Evolutionary conservation across 2,329 filamentous ascomycete species (phyloP).

Genomic region (Colletotrichum aenigma): DNA sequence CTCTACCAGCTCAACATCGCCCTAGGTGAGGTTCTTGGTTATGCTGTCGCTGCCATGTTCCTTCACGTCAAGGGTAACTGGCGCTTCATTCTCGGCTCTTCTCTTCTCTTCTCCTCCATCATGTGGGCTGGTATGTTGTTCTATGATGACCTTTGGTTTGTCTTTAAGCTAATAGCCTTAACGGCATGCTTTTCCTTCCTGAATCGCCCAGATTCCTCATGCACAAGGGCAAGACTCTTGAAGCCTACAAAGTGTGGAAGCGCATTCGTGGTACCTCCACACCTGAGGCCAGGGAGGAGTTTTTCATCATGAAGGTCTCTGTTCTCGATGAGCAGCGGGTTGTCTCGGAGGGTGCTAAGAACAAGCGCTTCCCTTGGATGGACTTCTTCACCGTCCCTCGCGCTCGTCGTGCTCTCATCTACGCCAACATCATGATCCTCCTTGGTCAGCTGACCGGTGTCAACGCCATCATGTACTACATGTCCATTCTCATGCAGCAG

Average conservation of each 20-base stretch:
- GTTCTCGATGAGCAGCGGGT: slow-evolving; percentile 61
- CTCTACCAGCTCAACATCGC: slow-evolving; percentile 80
- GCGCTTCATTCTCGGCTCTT: slow-evolving; percentile 76
- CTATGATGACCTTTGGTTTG: fast-evolving
- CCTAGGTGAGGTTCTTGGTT: slow-evolving; percentile 74
- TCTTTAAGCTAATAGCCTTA: fast-evolving
- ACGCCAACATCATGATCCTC: slow-evolving; percentile 73
- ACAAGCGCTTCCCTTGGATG: slow-evolving; percentile 69
- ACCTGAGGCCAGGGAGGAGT: slow-evolving; percentile 68
- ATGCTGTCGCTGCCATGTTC: slow-evolving; percentile 76
- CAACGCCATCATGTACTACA: slow-evolving; percentile 76
- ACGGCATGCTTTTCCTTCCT: slow-evolving; percentile 69
- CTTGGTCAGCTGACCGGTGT: slow-evolving; percentile 74
- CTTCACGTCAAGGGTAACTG: slow-evolving; percentile 72
- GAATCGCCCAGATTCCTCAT: slow-evolving; percentile 73
- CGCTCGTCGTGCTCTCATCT: slow-evolving; percentile 68
- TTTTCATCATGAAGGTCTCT: slow-evolving; percentile 72
- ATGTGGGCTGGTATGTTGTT: slow-evolving; percentile 43
- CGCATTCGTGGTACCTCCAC: slow-evolving; percentile 67
- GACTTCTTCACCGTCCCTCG: slow-evolving; percentile 75
- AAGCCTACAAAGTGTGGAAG: slow-evolving; percentile 69
- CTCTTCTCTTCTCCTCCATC: slow-evolving; percentile 63
- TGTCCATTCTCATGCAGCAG: slow-evolving; percentile 68
- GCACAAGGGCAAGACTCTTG: slow-evolving; percentile 58
- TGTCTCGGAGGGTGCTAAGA: slow-evolving; percentile 52